Conservation (phyloP, 2,329 filamentous ascomycete genomes). For the Ophiosphaerella herpotricha region DNA sequence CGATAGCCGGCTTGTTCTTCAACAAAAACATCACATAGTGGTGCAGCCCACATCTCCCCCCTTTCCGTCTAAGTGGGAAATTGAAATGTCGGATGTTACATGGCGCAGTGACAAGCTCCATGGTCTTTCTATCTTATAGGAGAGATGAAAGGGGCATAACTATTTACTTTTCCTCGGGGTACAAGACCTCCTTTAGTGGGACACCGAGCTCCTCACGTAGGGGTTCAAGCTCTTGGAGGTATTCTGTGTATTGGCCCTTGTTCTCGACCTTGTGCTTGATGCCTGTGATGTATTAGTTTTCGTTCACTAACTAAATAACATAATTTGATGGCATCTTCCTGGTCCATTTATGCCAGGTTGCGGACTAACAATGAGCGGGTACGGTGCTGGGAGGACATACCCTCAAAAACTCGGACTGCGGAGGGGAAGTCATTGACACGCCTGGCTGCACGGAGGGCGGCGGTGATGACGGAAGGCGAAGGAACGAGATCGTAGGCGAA, state of each 20-base stretch:
- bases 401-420: constrained; percentile 97
- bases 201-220: constrained; percentile 93
- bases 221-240: constrained; percentile 89
- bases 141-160: constrained; percentile 14
- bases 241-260: constrained; percentile 95
- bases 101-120: constrained; percentile 17
- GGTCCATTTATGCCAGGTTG: background rate
- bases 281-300: constrained; percentile 59
- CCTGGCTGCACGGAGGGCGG: constrained; percentile 90
- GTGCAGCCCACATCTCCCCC: constrained; percentile 29
- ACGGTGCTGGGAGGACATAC: constrained; percentile 58
- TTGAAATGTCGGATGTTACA: constrained; percentile 29
- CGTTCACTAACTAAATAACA: background rate
- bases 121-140: constrained; percentile 14
- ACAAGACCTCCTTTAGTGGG: constrained; percentile 88
- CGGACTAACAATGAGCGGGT: background rate
- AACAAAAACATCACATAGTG: constrained; percentile 32
- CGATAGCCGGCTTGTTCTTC: constrained; percentile 16
- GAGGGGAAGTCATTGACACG: constrained; percentile 99
- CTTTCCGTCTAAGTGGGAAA: constrained; percentile 26
- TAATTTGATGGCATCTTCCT: background rate
- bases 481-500: constrained; percentile 99
- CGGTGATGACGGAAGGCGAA: constrained; percentile 85
- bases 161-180: constrained; percentile 61
- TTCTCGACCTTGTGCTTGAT: constrained; percentile 99